Conservation (phyloP, 768 basidiomycete genomes). For the Kwoniella botswanensis region DNA sequence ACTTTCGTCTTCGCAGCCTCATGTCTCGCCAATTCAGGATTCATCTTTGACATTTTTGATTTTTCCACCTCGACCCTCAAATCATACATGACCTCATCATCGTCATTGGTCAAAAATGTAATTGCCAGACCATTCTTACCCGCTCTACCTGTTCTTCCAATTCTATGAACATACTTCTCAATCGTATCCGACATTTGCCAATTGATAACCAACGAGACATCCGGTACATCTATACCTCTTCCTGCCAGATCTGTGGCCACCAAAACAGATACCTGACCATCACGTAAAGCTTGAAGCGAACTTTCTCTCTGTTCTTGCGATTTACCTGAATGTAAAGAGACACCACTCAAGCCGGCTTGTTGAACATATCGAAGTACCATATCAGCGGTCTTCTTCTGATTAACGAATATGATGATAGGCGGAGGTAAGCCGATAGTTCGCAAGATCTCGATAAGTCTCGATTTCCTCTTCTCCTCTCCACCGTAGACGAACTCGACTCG, state of each 20-base stretch:
- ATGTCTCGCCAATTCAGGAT: constrained; percentile 85
- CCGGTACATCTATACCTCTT: constrained; percentile 97
- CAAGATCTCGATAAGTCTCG: constrained; percentile 86
- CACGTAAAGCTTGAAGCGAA: constrained; percentile 80
- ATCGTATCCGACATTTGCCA: constrained; percentile 97
- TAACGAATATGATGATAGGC: constrained; percentile 98
- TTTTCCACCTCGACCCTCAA: constrained; percentile 95
- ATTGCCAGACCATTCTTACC: constrained; percentile 92
- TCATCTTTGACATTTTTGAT: constrained; percentile 88
- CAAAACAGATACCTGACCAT: constrained; percentile 82
- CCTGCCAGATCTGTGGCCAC: constrained; percentile 98
- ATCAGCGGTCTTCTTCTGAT: constrained; percentile 99
- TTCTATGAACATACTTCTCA: constrained; percentile 81
- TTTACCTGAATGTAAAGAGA: constrained; percentile 95
- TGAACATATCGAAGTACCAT: constrained; percentile 94
- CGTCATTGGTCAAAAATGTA: constrained; percentile 94
- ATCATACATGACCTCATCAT: constrained; percentile 96
- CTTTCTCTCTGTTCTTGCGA: constrained; percentile 97
- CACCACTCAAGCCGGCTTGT: constrained; percentile 81
- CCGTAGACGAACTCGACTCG: constrained; percentile 88
- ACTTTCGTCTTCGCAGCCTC: constrained; percentile 89
- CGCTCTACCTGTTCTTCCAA: constrained; percentile 97
- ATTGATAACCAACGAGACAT: constrained; percentile 89
- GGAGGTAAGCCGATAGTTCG: constrained; percentile 80
- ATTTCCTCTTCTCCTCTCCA: constrained; percentile 98